A percentile compares a stretch with the other conserved stretches of the same genome.
Evolutionary conservation across 2,329 filamentous ascomycete genomes (phyloP).

Genomic region (Hymenoscyphus salicellus): DNA sequence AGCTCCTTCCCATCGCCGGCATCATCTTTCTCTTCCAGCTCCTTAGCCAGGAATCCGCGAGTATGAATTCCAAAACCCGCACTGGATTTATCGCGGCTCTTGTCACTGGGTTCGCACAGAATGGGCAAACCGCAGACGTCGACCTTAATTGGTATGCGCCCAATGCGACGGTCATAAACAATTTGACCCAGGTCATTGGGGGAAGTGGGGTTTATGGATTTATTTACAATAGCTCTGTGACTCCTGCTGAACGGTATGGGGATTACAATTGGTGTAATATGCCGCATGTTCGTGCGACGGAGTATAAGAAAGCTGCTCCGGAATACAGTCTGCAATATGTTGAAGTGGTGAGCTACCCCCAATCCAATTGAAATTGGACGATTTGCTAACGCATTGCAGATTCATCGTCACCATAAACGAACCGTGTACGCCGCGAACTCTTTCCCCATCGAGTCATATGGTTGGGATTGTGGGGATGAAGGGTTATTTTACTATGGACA

Average conservation of each 20-base stretch:
- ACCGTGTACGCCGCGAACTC: conserved; percentile 76
- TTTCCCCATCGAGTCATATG: conserved; percentile 69
- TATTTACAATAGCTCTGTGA: conserved; percentile 64
- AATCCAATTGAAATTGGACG: neutral
- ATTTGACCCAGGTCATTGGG: conserved; percentile 55
- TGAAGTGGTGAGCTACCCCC: conserved; percentile 58
- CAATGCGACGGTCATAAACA: conserved; percentile 54
- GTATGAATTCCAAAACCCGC: conserved; percentile 23
- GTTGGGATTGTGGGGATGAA: conserved; percentile 70
- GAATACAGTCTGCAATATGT: conserved; percentile 71
- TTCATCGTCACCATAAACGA: conserved; percentile 81
- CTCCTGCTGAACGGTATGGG: conserved; percentile 55
- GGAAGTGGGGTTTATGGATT: conserved; percentile 68
- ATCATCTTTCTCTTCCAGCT: conserved; percentile 20
- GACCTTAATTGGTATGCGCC: conserved; percentile 56
- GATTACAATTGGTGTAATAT: conserved; percentile 84
- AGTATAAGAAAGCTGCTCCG: conserved; percentile 55
- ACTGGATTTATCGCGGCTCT: conserved; percentile 24
- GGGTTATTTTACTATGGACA: conserved; percentile 68
- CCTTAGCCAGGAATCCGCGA: conserved; percentile 18
- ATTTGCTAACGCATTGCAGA: conserved; percentile 36
- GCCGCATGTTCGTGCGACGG: conserved; percentile 67
- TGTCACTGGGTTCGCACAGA: conserved; percentile 21
- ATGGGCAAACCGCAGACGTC: conserved; percentile 22
- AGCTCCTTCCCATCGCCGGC: conserved; percentile 18